Base-by-base conservation (phyloP, 148 eudicot species). In the Persicaria maculosa region DNA sequence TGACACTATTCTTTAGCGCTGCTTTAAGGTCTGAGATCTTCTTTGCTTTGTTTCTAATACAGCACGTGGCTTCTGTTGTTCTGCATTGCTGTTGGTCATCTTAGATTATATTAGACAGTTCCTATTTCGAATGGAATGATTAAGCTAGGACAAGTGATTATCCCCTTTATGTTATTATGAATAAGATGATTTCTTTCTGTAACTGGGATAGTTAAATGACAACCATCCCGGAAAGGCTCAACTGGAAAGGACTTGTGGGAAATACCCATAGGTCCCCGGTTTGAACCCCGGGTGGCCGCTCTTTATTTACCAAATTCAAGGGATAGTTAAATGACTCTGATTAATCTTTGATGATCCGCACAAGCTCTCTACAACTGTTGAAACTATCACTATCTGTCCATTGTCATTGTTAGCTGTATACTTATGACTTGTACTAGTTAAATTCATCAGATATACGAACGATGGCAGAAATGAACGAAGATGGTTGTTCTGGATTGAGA, bases 1-100 rank as follows among this genome's bases (percentile, higher is more conserved):
- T 90, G 25, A 77, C 88, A 7, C 83, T 95, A 17, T 79, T 87
- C 81, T 87, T 88, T 77, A 84, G 92, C 89, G 81, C 97, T 59
- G 91, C 92, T 58, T 44, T 95, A 78, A 95, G 98, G 98, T 95
- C 20, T 75, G 84, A 71, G 54, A 50, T 73, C 7, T 4, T 50
- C 15, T 47, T 36, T 40, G 45, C 16, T 61, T 61, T 25, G 43
- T 61, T 25, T 61, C 43, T 10, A 25, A 9, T 61, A 61, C 11
- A 22, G 31, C 44, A 61, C 8, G 68, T 4, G 7, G 4, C 10
- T 58, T 47, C 6, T 52, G 17, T 10, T 71, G 25, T 73, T 22
- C n/a, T 71, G 57, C 45, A 50, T 55, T 20, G 46, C 11, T 11
- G 25, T 9, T 31, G 10, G 31, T 64, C 69, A 11, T 64, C 31